phyloP scores from a whole-genome alignment of 805 yeast species.

The Yarrowia yakushimensis region DNA sequence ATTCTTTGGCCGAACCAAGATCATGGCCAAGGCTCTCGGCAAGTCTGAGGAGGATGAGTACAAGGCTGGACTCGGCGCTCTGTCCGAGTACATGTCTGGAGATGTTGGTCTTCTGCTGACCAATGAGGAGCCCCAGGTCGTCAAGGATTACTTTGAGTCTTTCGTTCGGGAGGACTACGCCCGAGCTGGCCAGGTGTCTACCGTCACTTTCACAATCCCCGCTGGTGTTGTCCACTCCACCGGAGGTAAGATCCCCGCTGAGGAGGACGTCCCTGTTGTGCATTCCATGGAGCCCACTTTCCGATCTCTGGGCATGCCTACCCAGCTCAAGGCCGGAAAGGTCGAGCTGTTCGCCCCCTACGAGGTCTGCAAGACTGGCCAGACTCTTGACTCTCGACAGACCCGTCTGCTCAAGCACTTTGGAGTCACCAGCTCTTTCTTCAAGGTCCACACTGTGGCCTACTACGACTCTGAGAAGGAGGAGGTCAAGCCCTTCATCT shows the following conservation, averaged over 20 bases:
- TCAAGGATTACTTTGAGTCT: slow-evolving; percentile 77
- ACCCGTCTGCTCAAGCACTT: slow-evolving; percentile 89
- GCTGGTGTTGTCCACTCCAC: slow-evolving; percentile 89
- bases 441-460: slow-evolving; percentile 75
- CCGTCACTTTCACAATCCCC: slow-evolving; percentile 81
- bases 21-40: slow-evolving; percentile 89
- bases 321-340: slow-evolving; percentile 85
- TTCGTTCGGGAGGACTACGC: slow-evolving; percentile 80
- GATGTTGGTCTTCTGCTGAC: slow-evolving; percentile 87
- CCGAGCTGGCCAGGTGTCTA: slow-evolving; percentile 81
- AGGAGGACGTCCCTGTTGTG: slow-evolving; percentile 94
- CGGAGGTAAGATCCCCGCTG: slow-evolving; percentile 86
- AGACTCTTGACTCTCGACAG: slow-evolving; percentile 80
- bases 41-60: slow-evolving; percentile 85
- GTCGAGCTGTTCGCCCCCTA: slow-evolving; percentile 71
- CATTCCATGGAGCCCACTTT: slow-evolving; percentile 93
- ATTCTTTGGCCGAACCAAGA: slow-evolving; percentile 88
- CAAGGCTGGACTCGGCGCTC: slow-evolving; percentile 72
- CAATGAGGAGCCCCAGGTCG: slow-evolving; percentile 82
- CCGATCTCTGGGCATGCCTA: slow-evolving; percentile 88
- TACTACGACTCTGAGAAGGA: slow-evolving; percentile 64
- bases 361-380: slow-evolving; percentile 76
- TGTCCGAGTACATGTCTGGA: slow-evolving; percentile 64
- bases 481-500: slow-evolving; percentile 28
- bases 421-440: slow-evolving; percentile 91